Evolutionary conservation across 805 yeast genomes (phyloP).

Genomic region (Saccharomyces jurei): DNA sequence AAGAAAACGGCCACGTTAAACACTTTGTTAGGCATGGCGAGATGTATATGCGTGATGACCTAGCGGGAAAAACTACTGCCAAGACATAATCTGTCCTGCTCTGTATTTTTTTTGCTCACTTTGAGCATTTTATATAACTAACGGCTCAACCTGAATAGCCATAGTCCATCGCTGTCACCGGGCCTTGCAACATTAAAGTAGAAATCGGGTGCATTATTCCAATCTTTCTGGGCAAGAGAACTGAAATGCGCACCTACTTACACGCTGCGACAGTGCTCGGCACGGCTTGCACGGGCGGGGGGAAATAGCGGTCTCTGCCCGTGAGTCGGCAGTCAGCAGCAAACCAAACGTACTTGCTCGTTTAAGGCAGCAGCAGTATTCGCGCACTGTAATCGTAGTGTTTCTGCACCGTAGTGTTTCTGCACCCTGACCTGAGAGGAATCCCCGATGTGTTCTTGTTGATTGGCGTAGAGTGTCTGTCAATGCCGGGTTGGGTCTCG

Average conservation of each 20-base stretch:
- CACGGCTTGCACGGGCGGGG: neutral
- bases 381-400: neutral
- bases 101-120: neutral
- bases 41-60: neutral
- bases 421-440: neutral
- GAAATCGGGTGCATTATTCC: neutral
- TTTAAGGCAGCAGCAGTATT: neutral
- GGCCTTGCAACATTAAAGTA: neutral
- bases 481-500: neutral
- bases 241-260: neutral
- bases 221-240: neutral
- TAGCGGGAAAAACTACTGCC: neutral
- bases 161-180: neutral
- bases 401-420: neutral
- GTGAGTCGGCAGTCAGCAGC: neutral
- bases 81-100: neutral
- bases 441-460: neutral
- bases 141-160: neutral
- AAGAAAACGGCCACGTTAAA: conserved; percentile 60
- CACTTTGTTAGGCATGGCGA: conserved; percentile 27
- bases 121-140: neutral
- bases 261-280: neutral
- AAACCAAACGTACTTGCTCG: neutral
- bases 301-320: neutral
- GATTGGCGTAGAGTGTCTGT: neutral